These are phyloP conservation scores for Phlebiopsis gigantea DNA, from an alignment of 768 basidiomycete species.

Conservation along the genomic window DNA sequence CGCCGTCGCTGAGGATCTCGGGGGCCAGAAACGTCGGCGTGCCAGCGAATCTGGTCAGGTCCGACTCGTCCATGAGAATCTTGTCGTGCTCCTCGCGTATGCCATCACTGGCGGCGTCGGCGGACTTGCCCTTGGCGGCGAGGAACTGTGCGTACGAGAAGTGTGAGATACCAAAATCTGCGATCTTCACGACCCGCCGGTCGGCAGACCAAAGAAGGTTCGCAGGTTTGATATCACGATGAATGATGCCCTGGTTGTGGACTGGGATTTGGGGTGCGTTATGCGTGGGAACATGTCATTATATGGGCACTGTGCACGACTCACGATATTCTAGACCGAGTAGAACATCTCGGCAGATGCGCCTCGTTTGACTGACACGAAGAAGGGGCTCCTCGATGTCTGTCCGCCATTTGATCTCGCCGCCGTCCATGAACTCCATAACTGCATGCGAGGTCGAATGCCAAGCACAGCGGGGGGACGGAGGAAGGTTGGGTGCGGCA, in stretches of 20 bases:
- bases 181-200: constrained; percentile 89
- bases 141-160: constrained; percentile 87
- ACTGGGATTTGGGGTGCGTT: constrained; percentile 43
- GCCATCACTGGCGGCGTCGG: constrained; percentile 11
- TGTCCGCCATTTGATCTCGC: constrained; percentile 89
- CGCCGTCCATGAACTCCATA: constrained; percentile 94
- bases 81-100: constrained; percentile 38
- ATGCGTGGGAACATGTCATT: constrained; percentile 2
- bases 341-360: constrained; percentile 89
- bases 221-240: constrained; percentile 98
- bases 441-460: constrained; percentile 40
- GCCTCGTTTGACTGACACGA: constrained; percentile 74
- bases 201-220: constrained; percentile 91
- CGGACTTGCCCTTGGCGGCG: constrained; percentile 52
- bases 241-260: constrained; percentile 96
- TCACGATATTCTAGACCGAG: constrained; percentile 92
- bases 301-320: constrained; percentile 29
- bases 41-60: constrained; percentile 86
- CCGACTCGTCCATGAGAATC: constrained; percentile 76
- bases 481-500: background rate
- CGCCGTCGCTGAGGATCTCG: constrained; percentile 75
- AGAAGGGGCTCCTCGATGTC: constrained; percentile 64
- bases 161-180: constrained; percentile 96
- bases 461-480: background rate
- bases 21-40: constrained; percentile 96